Conservation (phyloP, 2,329 filamentous ascomycete genomes). For the Teratosphaeria nubilosa region DNA sequence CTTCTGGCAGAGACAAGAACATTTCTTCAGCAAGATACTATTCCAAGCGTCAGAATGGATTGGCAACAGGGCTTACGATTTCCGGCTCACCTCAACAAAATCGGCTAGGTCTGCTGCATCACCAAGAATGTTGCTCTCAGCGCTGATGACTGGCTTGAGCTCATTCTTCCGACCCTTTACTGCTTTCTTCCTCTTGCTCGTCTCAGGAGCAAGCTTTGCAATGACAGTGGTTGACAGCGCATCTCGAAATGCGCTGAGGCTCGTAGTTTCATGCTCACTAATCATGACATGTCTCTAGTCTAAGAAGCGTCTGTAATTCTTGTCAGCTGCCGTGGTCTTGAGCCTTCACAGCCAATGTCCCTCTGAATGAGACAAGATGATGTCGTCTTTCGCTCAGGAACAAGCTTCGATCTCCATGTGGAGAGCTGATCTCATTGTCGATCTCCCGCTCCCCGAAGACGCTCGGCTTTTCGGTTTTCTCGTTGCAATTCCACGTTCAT, state of each 20-base stretch:
- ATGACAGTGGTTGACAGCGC: slow-evolving; percentile 62
- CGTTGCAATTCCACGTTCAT: neutral
- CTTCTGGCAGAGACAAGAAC: slow-evolving; percentile 53
- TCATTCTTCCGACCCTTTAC: slow-evolving; percentile 31
- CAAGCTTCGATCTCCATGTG: neutral
- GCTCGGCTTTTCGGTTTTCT: neutral
- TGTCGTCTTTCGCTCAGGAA: neutral
- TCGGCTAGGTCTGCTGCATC: slow-evolving; percentile 63
- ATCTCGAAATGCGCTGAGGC: slow-evolving; percentile 63
- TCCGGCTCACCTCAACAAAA: slow-evolving; percentile 54
- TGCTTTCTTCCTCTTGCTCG: slow-evolving; percentile 35
- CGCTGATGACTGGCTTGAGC: slow-evolving; percentile 22
- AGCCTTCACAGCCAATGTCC: neutral
- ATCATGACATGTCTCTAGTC: slow-evolving; percentile 19
- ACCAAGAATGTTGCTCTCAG: slow-evolving; percentile 10
- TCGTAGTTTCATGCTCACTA: slow-evolving; percentile 33
- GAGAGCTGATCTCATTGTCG: neutral
- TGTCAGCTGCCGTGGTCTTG: neutral
- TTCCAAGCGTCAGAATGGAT: neutral
- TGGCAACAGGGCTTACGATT: neutral
- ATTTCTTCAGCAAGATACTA: slow-evolving; percentile 61
- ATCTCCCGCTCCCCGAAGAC: neutral
- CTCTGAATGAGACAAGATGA: neutral
- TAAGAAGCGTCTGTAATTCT: too few species aligned
- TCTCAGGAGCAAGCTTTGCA: slow-evolving; percentile 43